Evolutionary conservation across 2,329 filamentous ascomycete genomes (phyloP).

Genomic region (Aspergillus carbonarius): DNA sequence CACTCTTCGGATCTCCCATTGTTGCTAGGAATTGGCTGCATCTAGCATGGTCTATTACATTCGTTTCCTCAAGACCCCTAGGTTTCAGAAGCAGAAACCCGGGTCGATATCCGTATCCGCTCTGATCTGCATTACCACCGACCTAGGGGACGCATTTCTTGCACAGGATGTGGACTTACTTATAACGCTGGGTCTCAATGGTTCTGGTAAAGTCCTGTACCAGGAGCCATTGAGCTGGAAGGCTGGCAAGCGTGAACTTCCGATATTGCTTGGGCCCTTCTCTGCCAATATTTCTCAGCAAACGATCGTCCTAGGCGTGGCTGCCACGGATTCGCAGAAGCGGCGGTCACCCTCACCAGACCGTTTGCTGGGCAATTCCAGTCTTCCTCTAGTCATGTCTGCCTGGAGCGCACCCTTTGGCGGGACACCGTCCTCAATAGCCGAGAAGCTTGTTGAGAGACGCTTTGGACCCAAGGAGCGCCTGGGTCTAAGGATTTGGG

Average conservation of each 20-base stretch:
- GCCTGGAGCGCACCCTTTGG: slow-evolving; percentile 54
- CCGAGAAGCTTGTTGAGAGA: slow-evolving; percentile 56
- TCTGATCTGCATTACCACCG: slow-evolving; percentile 65
- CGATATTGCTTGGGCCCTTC: slow-evolving; percentile 33
- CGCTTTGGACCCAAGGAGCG: slow-evolving; percentile 48
- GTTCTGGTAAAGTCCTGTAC: slow-evolving; percentile 20
- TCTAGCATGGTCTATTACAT: slow-evolving; percentile 59
- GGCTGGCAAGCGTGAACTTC: slow-evolving; percentile 36
- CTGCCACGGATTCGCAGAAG: slow-evolving; percentile 13
- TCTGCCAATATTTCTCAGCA: slow-evolving; percentile 25
- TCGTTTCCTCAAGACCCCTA: slow-evolving; percentile 66
- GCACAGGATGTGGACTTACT: slow-evolving; percentile 41
- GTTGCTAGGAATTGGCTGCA: neutral
- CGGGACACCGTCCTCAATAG: slow-evolving; percentile 40
- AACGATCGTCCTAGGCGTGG: slow-evolving; percentile 29
- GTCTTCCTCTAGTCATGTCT: slow-evolving; percentile 52
- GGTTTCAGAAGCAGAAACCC: slow-evolving; percentile 43
- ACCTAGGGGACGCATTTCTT: slow-evolving; percentile 65
- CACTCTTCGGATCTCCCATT: neutral
- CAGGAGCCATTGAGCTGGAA: slow-evolving; percentile 31
- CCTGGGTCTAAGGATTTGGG: slow-evolving; percentile 55
- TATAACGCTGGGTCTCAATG: slow-evolving; percentile 22
- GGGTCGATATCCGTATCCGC: slow-evolving; percentile 47
- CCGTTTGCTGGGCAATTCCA: slow-evolving; percentile 20
- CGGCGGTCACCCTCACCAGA: slow-evolving; percentile 13